These are phyloP conservation scores for Candida silvicultrix DNA, from an alignment of 805 yeast genomes.

Conservation along the genomic window DNA sequence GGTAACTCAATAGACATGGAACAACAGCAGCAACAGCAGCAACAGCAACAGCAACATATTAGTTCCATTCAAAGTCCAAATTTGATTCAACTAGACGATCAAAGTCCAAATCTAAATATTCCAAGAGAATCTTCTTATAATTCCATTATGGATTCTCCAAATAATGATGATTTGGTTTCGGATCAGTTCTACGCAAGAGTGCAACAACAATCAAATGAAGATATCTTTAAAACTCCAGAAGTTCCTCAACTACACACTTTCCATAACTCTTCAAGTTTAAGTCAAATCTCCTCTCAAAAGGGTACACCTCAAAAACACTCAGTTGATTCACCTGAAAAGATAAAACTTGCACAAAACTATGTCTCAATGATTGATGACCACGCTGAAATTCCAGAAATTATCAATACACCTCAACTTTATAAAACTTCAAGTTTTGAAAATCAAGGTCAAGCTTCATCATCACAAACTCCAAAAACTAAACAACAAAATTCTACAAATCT, in stretches of 20 bases:
- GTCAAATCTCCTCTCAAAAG: constrained; percentile 3
- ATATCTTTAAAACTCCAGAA: constrained; percentile 23
- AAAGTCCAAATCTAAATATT: constrained; percentile 15
- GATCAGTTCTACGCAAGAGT: not conserved
- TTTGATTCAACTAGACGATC: constrained; percentile 29
- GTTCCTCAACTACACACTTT: constrained; percentile 10
- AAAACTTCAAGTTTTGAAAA: not conserved
- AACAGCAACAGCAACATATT: not conserved
- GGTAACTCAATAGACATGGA: not conserved
- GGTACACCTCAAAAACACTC: not conserved
- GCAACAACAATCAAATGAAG: not conserved
- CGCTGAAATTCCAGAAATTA: constrained; percentile 6
- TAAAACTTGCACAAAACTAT: constrained; percentile 11
- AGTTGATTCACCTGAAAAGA: constrained; percentile 1
- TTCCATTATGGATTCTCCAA: constrained; percentile 13
- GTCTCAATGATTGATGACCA: constrained; percentile 10
- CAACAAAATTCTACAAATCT: not conserved
- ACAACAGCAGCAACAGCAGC: not conserved
- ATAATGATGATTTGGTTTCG: not conserved
- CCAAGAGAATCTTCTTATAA: constrained; percentile 22
- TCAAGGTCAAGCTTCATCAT: not conserved
- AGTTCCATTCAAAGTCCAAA: constrained; percentile 24
- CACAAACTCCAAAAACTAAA: constrained; percentile 1
- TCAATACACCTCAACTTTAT: constrained; percentile 5
- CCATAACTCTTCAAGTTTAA: constrained; percentile 5